Conservation (phyloP, 2,329 filamentous ascomycete genomes). For the Coniochaeta sp. region DNA sequence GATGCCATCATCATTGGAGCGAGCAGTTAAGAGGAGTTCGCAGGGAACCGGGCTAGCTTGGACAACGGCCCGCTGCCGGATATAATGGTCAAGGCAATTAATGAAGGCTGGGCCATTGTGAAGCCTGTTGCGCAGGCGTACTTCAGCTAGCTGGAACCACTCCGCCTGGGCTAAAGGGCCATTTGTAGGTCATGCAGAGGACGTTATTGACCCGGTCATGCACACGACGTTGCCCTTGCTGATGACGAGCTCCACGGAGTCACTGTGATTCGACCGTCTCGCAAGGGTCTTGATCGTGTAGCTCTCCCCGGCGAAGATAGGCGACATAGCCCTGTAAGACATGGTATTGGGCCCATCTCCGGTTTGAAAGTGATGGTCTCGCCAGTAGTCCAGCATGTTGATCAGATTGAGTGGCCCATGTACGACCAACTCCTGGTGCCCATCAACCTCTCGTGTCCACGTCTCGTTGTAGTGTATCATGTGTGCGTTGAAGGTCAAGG, state of each 20-base stretch:
- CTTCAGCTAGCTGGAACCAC: neutral
- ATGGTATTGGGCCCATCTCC: constrained; percentile 32
- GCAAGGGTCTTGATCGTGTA: constrained; percentile 52
- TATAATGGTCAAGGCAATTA: constrained; percentile 61
- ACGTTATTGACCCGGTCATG: constrained; percentile 27
- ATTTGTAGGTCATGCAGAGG: neutral
- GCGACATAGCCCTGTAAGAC: constrained; percentile 62
- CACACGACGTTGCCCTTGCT: constrained; percentile 30
- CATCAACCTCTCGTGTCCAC: constrained; percentile 60
- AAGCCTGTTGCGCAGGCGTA: neutral
- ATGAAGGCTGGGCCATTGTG: constrained; percentile 59
- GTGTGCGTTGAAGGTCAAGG: constrained; percentile 80
- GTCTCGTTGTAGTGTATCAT: constrained; percentile 72
- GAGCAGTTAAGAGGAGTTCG: too few relatives aligned
- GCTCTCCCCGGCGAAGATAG: constrained; percentile 61
- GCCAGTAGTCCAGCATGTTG: constrained; percentile 61
- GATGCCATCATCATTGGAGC: too few relatives aligned
- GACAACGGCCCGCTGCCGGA: too few relatives aligned
- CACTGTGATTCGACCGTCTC: constrained; percentile 25
- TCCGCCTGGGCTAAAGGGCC: too few relatives aligned
- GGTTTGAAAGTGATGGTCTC: constrained; percentile 36
- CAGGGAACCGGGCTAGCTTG: too few relatives aligned
- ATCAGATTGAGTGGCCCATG: constrained; percentile 76
- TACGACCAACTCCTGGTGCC: constrained; percentile 65
- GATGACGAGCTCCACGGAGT: constrained; percentile 38